phyloP scores from a whole-genome alignment of 768 basidiomycete species.

The Lentinula sp. region DNA sequence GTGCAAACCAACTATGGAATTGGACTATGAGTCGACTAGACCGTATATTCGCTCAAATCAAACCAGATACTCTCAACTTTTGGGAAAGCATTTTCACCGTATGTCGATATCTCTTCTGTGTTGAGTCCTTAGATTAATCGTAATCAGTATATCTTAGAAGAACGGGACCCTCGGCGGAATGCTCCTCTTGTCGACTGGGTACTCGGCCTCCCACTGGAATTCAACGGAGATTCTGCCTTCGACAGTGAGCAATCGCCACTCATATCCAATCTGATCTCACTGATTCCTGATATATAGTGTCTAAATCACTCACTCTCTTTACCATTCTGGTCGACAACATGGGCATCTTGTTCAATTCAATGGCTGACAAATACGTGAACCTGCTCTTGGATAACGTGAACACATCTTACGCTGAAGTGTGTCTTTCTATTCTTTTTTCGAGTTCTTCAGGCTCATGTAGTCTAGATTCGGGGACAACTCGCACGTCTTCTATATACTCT shows the following conservation, averaged over 20 bases:
- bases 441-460: neutral
- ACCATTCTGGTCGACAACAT: conserved; percentile 61
- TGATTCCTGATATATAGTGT: conserved; percentile 42
- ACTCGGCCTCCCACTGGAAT: conserved; percentile 69
- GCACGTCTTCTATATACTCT: conserved; percentile 60
- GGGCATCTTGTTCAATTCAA: conserved; percentile 59
- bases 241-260: conserved; percentile 46
- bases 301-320: conserved; percentile 64
- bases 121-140: conserved; percentile 1
- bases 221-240: conserved; percentile 82
- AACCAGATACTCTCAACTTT: conserved; percentile 75
- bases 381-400: conserved; percentile 71
- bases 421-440: conserved; percentile 6
- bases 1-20: conserved; percentile 54
- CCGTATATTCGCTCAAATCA: conserved; percentile 65
- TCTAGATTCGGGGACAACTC: conserved; percentile 63
- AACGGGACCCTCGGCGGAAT: conserved; percentile 78
- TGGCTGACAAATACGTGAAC: conserved; percentile 63
- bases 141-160: conserved; percentile 45
- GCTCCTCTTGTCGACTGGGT: conserved; percentile 74
- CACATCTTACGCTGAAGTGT: conserved; percentile 82
- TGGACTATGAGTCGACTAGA: conserved; percentile 65
- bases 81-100: conserved; percentile 69
- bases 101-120: conserved; percentile 12
- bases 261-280: neutral